A percentile compares a stretch with the other conserved stretches of the same genome.
Evolutionary conservation across 176 grass and related monocot genomes (phyloP).

Genomic region (Juncus inflexus): DNA sequence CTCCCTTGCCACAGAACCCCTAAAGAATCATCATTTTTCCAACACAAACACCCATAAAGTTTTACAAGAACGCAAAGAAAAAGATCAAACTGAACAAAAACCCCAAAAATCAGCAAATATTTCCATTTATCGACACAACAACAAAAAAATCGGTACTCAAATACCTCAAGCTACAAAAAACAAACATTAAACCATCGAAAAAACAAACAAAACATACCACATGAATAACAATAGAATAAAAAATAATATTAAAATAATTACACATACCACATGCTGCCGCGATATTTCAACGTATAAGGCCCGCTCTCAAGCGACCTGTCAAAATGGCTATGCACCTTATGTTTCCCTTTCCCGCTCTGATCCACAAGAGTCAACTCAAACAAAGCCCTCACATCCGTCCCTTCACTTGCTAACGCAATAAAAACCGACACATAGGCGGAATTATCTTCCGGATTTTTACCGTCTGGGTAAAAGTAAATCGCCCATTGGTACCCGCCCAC

Average conservation of each 20-base stretch:
- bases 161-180: too few relatives aligned
- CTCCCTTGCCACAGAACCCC: too few relatives aligned
- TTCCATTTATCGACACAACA: too few relatives aligned
- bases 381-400: conserved; percentile 83
- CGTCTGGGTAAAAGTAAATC: conserved; percentile 96
- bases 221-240: neutral
- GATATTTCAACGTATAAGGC: conserved; percentile 83
- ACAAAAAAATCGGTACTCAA: too few relatives aligned
- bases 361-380: conserved; percentile 92
- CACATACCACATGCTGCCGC: conserved; percentile 92
- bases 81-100: too few relatives aligned
- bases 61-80: too few relatives aligned
- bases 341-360: conserved; percentile 80
- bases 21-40: too few relatives aligned
- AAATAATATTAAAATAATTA: conserved; percentile 3
- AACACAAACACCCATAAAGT: too few relatives aligned
- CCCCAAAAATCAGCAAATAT: too few relatives aligned
- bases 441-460: conserved; percentile 95
- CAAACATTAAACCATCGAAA: too few relatives aligned
- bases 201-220: too few relatives aligned
- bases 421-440: conserved; percentile 86
- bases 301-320: conserved; percentile 77
- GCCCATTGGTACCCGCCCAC: conserved; percentile 86
- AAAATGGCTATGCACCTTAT: conserved; percentile 91
- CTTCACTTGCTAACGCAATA: conserved; percentile 80